Conservation (phyloP, 2,329 filamentous ascomycete species). For the Nigrospora oryzae region DNA sequence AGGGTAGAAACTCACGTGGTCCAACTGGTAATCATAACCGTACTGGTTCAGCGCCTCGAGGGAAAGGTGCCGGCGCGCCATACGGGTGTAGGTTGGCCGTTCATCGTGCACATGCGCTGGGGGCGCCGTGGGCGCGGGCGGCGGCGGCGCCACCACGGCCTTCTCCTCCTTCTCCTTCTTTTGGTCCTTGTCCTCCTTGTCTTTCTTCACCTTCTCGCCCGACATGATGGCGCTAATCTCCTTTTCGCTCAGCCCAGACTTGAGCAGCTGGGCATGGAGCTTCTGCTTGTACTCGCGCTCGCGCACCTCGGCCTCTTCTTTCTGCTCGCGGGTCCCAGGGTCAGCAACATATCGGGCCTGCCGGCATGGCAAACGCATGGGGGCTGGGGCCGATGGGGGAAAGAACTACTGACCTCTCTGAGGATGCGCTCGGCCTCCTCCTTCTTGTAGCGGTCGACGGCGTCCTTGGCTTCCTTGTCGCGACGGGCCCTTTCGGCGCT, state of each 20-base stretch:
- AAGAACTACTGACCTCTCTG: constrained; percentile 20
- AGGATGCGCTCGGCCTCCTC: constrained; percentile 37
- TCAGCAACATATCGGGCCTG: no score
- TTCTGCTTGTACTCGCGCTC: constrained; percentile 47
- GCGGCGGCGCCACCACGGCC: neutral
- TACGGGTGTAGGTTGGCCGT: constrained; percentile 53
- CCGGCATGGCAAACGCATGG: no score
- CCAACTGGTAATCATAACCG: constrained; percentile 48
- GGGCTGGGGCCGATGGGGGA: no score
- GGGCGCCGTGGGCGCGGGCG: neutral
- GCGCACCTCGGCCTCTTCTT: constrained; percentile 35
- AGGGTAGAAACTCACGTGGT: constrained; percentile 35
- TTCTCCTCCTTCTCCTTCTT: constrained; percentile 21
- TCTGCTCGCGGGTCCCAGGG: constrained; percentile 4
- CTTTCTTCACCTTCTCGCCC: constrained; percentile 36
- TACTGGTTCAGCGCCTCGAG: constrained; percentile 51
- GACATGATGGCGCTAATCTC: constrained; percentile 49
- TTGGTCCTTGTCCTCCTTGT: constrained; percentile 30
- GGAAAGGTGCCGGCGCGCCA: constrained; percentile 53
- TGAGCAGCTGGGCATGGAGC: constrained; percentile 48
- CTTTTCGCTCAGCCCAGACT: constrained; percentile 50
- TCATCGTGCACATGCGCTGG: constrained; percentile 6
- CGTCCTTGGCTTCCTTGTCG: constrained; percentile 39
- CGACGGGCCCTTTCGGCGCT: constrained; percentile 33
- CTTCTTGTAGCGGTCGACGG: constrained; percentile 42